Percentiles rank a stretch among this genome's conserved stretches.
These are phyloP conservation scores for Termitomyces sp. DNA, from an alignment of 768 basidiomycete genomes.

Conservation along the genomic window DNA sequence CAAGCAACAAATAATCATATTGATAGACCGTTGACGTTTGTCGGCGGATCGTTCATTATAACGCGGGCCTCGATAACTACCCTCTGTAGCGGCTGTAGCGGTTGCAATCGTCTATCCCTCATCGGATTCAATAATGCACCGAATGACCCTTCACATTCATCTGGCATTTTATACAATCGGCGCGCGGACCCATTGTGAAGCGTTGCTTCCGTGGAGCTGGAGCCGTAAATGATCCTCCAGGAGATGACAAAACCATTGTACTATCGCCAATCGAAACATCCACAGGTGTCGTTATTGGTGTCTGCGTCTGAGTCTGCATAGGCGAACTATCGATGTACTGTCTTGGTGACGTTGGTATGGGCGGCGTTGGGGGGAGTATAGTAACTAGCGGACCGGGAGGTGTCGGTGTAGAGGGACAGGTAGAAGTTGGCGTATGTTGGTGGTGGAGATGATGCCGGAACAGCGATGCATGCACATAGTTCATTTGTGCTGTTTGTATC, in stretches of 20 bases:
- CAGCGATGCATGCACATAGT: slow-evolving; percentile 1
- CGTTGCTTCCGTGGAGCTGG: slow-evolving; percentile 35
- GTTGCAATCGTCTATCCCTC: too few relatives aligned
- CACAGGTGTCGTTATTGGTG: slow-evolving; percentile 9
- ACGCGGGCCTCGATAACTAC: background rate
- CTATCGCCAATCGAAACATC: background rate
- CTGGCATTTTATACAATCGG: slow-evolving; percentile 63
- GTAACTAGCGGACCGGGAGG: slow-evolving; percentile 19
- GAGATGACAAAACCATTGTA: slow-evolving; percentile 16
- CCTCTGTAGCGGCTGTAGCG: background rate
- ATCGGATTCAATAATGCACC: slow-evolving; percentile 39
- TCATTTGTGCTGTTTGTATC: slow-evolving; percentile 8
- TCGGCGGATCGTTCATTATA: background rate
- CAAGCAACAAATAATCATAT: too few relatives aligned
- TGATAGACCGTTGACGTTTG: too few relatives aligned
- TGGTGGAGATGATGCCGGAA: slow-evolving; percentile 5
- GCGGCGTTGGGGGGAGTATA: slow-evolving; percentile 24
- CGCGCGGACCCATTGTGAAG: slow-evolving; percentile 67
- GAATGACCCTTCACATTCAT: slow-evolving; percentile 67
- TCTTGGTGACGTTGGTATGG: slow-evolving; percentile 15
- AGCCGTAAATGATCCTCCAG: slow-evolving; percentile 9
- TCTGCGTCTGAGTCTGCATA: background rate
- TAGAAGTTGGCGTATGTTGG: slow-evolving; percentile 7
- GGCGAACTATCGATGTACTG: slow-evolving; percentile 14
- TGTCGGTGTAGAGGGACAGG: slow-evolving; percentile 4